Base-by-base conservation (phyloP, 1,284 basidiomycete species). In the Ganoderma lingzhi region DNA sequence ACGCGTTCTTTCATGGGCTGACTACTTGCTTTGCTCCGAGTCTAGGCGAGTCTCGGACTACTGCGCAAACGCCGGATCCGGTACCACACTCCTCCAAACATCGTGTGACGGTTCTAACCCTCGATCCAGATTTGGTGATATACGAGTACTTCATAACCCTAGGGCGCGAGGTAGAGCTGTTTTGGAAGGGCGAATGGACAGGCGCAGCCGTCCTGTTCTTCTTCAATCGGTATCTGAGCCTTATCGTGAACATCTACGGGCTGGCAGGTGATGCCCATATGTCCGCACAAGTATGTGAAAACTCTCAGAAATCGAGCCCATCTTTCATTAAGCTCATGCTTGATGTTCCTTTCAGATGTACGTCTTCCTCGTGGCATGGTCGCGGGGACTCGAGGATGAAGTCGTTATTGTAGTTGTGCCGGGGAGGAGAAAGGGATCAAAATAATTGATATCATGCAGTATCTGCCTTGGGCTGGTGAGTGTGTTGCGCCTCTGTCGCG, bases 71-170 rank as follows among this genome's bases (percentile, higher is more conserved):
- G 66, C 66, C 12, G 66, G 66, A 45, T 67, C 66, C n/a, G 23
- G 12, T 32, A 55, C 32, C 14, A 41, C 63, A 12, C 8, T 51
- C 23, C 6, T 51, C 14, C 42, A 32, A 62, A 28, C 2, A 12
- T n/a, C 35, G 23, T n/a, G n/a, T 12, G 17, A 39, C 5, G 19
- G 28, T 28, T 9, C 14, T 41, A 23, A 41, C 17, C 32, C 9
- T 2, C 1, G 8, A 41, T 41, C 12, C 2, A 67, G 61, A 9
- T 5, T 55, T 67, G 17, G 55, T 67, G 19, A 48, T 67, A 10
- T 67, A 63, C n/a, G 61, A 67, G 42, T 63, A 67, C 17, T n/a
- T 63, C n/a, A 63, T 67, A 44, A 67, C 61, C 6, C 45, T 67
- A 42, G 66, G 66, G 12, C 61, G 55, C 53, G 48, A 51, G n/a